Percentiles rank a stretch among this genome's conserved stretches.
phyloP scores from a whole-genome alignment of 257 asterid species.

The Solanum paucissectum region DNA sequence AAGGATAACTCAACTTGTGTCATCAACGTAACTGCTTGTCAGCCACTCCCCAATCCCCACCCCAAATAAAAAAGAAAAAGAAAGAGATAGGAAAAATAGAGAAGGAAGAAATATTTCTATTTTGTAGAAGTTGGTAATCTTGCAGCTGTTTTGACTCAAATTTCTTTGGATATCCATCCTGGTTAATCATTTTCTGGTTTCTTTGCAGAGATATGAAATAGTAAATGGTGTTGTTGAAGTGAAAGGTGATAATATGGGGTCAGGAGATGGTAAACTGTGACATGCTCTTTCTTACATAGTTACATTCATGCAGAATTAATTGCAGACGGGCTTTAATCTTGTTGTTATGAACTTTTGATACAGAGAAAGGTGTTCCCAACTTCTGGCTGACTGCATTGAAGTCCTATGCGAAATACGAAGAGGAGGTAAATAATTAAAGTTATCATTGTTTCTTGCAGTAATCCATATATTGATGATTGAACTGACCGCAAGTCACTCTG shows the following conservation, averaged over 20 bases:
- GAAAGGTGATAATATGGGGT: slow-evolving; percentile 22
- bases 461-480: neutral
- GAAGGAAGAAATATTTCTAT: neutral
- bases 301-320: neutral
- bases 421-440: slow-evolving; percentile 36
- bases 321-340: neutral
- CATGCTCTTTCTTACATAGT: neutral
- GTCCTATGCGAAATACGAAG: slow-evolving; percentile 43
- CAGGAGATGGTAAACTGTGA: neutral
- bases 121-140: neutral
- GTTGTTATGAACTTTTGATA: slow-evolving; percentile 1
- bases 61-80: neutral
- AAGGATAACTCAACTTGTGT: neutral
- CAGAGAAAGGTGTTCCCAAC: slow-evolving; percentile 84
- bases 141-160: neutral
- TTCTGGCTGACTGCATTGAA: slow-evolving; percentile 77
- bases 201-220: slow-evolving; percentile 57
- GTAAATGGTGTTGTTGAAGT: slow-evolving; percentile 71
- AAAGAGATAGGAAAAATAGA: neutral
- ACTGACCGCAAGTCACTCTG: neutral
- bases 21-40: neutral
- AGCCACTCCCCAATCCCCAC: neutral
- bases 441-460: neutral
- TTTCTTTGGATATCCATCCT: neutral
- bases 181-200: neutral